Percentiles rank a stretch among this genome's conserved stretches.
Evolutionary conservation across 2,329 filamentous ascomycete genomes (phyloP).

Genomic region (Colletotrichum ledebouriae): DNA sequence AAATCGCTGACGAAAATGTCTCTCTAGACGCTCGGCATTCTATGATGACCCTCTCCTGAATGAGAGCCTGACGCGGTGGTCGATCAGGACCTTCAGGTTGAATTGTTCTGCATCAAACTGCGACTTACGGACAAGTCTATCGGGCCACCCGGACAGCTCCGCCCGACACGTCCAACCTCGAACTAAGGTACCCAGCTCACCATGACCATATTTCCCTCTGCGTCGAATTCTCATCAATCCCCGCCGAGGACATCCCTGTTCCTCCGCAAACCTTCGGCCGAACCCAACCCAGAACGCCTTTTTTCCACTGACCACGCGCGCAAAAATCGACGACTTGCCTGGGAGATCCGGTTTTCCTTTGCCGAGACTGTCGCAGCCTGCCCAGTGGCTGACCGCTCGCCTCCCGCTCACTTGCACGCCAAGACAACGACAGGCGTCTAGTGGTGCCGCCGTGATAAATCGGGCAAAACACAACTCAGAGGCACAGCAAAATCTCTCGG

Average conservation of each 20-base stretch:
- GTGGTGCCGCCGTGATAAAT: conserved; percentile 1
- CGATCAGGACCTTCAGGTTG: not conserved
- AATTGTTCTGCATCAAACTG: not conserved
- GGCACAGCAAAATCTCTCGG: not conserved
- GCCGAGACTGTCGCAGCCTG: conserved; percentile 23
- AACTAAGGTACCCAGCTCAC: conserved; percentile 5
- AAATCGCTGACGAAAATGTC: conserved; percentile 19
- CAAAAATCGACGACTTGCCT: conserved; percentile 1
- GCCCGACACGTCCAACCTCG: not conserved
- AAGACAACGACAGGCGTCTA: conserved; percentile 16
- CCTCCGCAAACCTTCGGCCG: conserved; percentile 6
- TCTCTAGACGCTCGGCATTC: conserved; percentile 9
- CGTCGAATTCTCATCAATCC: conserved; percentile 12
- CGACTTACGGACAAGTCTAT: not conserved
- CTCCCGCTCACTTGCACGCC: conserved; percentile 15
- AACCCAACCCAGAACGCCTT: conserved; percentile 9
- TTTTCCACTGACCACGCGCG: conserved; percentile 22
- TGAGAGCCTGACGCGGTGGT: no score
- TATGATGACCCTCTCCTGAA: conserved; percentile 3
- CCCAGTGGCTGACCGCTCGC: conserved; percentile 8
- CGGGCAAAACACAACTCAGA: not conserved
- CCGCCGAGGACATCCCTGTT: conserved; percentile 5
- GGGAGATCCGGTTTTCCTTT: conserved; percentile 29
- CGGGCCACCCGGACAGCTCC: conserved; percentile 14
- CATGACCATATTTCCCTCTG: conserved; percentile 15